Evolutionary conservation across 805 yeast genomes (phyloP), one percentile per base, ranked within the genome.

Genomic region (Hanseniaspora lindneri): DNA sequence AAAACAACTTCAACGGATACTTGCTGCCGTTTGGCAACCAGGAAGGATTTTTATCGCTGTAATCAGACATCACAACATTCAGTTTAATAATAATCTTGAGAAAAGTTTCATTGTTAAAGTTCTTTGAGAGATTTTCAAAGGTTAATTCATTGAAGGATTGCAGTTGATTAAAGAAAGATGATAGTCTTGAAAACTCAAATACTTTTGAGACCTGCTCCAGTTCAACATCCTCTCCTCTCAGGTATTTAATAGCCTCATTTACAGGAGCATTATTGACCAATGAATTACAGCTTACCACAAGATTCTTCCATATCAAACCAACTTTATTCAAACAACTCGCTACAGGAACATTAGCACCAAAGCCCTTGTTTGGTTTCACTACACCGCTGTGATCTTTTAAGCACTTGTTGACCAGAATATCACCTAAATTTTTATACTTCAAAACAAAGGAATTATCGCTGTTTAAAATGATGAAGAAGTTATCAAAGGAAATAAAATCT

Each of bases 21-120:
- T 80, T 68, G 52, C 76, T 81, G 11, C 95, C 94, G 8, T 83
- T 74, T 54, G 81, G 87, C 1, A 80, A 72, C 87, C 88, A 80
- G 17, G 72, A 65, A 14, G 68, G 63, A 55, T 74, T 78, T 44
- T 72, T 68, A 23, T 71, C 71, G 35, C 67, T 69, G 55, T 81
- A 89, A 10, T 89, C 71, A 53, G 83, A 88, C 51, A 80, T 69
- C 24, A 86, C 76, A 55, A 80, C 81, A 59, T 83, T 85, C 36
- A 92, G 66, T 67, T 92, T 92, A 51, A 87, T 70, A 59, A 89
- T 67, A 36, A 92, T 69, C 52, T 97, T 71, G 55, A 89, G 86
- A 27, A 92, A 66, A 52, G 97, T 71, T 3, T 83, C 92, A 62
- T 92, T 92, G 61, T 92, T 97, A 23, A 88, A 66, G 62, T 89